Percentiles rank a stretch among this genome's conserved stretches.
phyloP scores from a whole-genome alignment of 2,329 filamentous ascomycete genomes.

The Didymella pomorum region DNA sequence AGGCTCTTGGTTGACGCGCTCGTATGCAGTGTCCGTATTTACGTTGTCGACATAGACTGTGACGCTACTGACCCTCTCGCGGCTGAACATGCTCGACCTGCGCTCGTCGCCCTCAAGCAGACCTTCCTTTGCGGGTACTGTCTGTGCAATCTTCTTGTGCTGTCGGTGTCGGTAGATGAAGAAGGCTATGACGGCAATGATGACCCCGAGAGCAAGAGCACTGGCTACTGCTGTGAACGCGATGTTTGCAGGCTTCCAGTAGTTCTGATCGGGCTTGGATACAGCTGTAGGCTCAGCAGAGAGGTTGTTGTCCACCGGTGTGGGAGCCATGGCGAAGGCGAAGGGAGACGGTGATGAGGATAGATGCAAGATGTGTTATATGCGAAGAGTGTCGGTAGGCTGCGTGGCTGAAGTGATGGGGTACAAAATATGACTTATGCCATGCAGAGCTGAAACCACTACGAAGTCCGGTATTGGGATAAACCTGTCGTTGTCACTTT shows the following conservation, averaged over 20 bases:
- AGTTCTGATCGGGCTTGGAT: conserved; percentile 23
- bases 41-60: conserved; percentile 40
- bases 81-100: conserved; percentile 46
- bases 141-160: conserved; percentile 35
- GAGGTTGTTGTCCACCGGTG: conserved; percentile 30
- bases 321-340: conserved; percentile 35
- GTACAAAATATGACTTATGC: conserved; percentile 28
- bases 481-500: conserved; percentile 17
- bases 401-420: conserved; percentile 17
- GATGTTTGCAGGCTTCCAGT: conserved; percentile 41
- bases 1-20: conserved; percentile 34
- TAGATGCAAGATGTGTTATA: conserved; percentile 8
- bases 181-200: conserved; percentile 31
- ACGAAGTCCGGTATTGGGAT: conserved; percentile 19
- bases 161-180: conserved; percentile 33
- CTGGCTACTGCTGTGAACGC: conserved; percentile 37
- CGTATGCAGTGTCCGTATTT: conserved; percentile 28
- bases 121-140: conserved; percentile 32
- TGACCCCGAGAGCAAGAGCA: conserved; percentile 33
- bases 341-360: neutral
- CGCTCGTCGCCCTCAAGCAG: conserved; percentile 42
- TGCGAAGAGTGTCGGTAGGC: conserved; percentile 14
- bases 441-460: conserved; percentile 30
- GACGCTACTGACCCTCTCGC: conserved; percentile 39
- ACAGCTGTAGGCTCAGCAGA: conserved; percentile 18